Conservation (phyloP, 768 basidiomycete species). For the Phanerochaete sordida region DNA sequence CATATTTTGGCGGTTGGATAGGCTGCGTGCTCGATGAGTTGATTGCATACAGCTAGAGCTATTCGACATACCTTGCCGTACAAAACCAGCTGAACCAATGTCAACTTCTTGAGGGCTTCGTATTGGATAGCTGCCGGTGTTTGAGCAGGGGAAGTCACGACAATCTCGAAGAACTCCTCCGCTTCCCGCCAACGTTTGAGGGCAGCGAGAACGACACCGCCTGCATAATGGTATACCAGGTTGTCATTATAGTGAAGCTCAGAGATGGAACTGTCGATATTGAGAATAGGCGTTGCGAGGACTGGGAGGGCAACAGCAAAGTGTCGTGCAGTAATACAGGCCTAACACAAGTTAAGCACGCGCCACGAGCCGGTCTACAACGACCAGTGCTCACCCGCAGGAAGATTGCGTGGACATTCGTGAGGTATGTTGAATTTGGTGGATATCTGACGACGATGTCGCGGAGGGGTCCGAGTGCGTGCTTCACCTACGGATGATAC, state of each 20-base stretch:
- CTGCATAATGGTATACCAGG: conserved; percentile 81
- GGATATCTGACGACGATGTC: conserved; percentile 63
- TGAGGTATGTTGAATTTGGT: conserved; percentile 53
- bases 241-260: conserved; percentile 78
- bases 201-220: conserved; percentile 62
- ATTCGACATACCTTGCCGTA: conserved; percentile 77
- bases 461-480: conserved; percentile 56
- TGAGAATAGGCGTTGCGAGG: conserved; percentile 59
- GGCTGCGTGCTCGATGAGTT: not conserved
- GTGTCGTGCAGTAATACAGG: conserved; percentile 51
- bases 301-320: conserved; percentile 59
- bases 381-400: conserved; percentile 35
- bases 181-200: conserved; percentile 68
- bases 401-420: conserved; percentile 68
- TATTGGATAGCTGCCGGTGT: conserved; percentile 72
- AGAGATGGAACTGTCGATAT: conserved; percentile 54
- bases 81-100: conserved; percentile 73
- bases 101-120: conserved; percentile 83
- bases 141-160: conserved; percentile 44
- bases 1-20: conserved; percentile 63
- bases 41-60: too few relatives aligned
- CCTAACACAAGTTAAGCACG: conserved; percentile 30
- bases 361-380: not conserved
- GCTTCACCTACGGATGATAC: conserved; percentile 28
- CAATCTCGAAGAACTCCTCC: conserved; percentile 78